Percentiles rank a stretch among this genome's conserved stretches.
phyloP scores from a whole-genome alignment of 2,329 filamentous ascomycete species.

The Zymoseptoria passerinii region DNA sequence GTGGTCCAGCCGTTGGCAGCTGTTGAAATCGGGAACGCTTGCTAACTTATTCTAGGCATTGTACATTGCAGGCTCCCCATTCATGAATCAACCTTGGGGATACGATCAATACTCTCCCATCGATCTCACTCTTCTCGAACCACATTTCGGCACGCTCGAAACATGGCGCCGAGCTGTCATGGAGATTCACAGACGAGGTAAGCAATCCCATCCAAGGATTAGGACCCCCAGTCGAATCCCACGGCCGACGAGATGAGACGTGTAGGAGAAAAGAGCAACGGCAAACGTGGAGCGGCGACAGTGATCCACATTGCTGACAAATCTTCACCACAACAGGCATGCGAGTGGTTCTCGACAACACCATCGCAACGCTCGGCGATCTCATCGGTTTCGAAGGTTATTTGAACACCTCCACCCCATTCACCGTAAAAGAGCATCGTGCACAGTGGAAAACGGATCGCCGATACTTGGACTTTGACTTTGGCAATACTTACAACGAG shows the following conservation, averaged over 20 bases:
- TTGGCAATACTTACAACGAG: constrained; percentile 45
- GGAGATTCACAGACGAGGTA: constrained; percentile 48
- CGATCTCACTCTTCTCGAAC: constrained; percentile 55
- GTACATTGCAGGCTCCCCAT: constrained; percentile 53
- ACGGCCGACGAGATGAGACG: too few relatives aligned
- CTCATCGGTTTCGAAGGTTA: constrained; percentile 53
- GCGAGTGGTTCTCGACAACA: constrained; percentile 58
- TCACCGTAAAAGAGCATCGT: constrained; percentile 46
- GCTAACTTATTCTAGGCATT: constrained; percentile 37
- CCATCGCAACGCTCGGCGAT: constrained; percentile 54
- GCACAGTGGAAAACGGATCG: constrained; percentile 48
- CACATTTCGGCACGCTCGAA: constrained; percentile 51
- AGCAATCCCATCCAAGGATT: neutral
- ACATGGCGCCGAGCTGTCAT: constrained; percentile 49
- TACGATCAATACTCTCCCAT: constrained; percentile 48
- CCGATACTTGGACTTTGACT: constrained; percentile 50
- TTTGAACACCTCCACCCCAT: constrained; percentile 50
- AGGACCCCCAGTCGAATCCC: too few relatives aligned
- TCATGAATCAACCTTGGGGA: constrained; percentile 57
- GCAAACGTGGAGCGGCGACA: too few relatives aligned
- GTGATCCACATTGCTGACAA: neutral
- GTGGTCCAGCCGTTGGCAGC: neutral
- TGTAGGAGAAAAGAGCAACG: too few relatives aligned
- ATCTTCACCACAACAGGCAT: constrained; percentile 31
- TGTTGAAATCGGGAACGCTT: neutral